Conservation (phyloP, 75 land plant genomes). For the Cunninghamia lanceolata region DNA sequence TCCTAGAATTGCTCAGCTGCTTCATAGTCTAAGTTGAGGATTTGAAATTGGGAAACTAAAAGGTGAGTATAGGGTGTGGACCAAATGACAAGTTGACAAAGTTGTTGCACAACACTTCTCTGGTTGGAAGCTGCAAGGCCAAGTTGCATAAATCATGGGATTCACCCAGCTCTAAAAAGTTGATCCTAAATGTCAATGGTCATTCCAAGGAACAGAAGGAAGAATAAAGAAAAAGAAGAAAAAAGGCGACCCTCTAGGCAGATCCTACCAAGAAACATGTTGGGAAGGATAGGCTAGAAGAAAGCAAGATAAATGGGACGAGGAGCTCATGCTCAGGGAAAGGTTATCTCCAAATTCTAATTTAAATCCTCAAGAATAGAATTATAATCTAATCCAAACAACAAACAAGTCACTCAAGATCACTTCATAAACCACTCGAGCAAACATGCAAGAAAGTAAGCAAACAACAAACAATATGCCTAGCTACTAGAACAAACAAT, state of each 20-base stretch:
- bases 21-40: background rate
- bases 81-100: background rate
- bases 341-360: background rate
- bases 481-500: background rate
- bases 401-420: no score
- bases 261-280: background rate
- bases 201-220: background rate
- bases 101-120: background rate
- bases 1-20: background rate
- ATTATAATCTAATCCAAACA: background rate
- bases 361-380: no score
- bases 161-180: background rate
- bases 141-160: background rate
- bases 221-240: background rate
- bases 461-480: background rate
- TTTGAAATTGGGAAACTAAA: background rate
- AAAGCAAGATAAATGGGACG: background rate
- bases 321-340: background rate
- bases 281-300: background rate
- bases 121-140: background rate
- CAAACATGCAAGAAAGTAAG: background rate
- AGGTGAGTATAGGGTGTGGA: background rate
- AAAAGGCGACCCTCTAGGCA: background rate
- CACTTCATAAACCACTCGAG: background rate
- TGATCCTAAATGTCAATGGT: no score